A percentile compares a stretch with the other conserved stretches of the same genome.
Evolutionary conservation across 768 basidiomycete genomes (phyloP).

Genomic region (Pleurotus citrinopileatus): DNA sequence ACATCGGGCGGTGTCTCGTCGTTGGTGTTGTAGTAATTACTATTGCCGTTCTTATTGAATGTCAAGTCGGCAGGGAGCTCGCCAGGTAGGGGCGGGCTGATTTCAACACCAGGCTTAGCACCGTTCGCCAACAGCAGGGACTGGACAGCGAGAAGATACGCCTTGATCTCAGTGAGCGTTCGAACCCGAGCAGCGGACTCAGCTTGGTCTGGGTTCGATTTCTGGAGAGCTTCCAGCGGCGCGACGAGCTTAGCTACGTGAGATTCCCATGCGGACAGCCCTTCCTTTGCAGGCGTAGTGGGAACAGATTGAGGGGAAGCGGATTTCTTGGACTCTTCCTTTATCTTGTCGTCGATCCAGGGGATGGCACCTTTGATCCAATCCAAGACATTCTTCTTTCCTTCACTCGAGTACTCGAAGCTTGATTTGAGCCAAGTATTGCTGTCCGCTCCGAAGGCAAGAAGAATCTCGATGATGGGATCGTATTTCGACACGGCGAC

Average conservation of each 20-base stretch:
- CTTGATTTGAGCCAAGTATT: constrained; percentile 29
- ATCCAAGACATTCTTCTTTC: constrained; percentile 24
- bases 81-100: constrained; percentile 23
- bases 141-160: constrained; percentile 33
- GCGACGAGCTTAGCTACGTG: not conserved
- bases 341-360: constrained; percentile 20
- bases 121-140: constrained; percentile 27
- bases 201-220: not conserved
- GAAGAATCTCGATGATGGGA: constrained; percentile 35
- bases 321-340: constrained; percentile 15
- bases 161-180: constrained; percentile 22
- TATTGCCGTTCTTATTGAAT: not conserved
- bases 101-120: constrained; percentile 42
- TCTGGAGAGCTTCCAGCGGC: not conserved
- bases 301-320: not conserved
- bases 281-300: constrained; percentile 13
- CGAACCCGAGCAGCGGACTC: not conserved
- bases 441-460: constrained; percentile 32
- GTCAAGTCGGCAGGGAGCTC: not conserved
- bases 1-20: not conserved
- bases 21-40: not conserved
- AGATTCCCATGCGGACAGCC: constrained; percentile 10
- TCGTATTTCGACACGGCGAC: constrained; percentile 32
- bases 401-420: constrained; percentile 15
- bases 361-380: constrained; percentile 34